Base-by-base conservation (phyloP, 805 yeast species). In the Candida pseudofarinosa region DNA sequence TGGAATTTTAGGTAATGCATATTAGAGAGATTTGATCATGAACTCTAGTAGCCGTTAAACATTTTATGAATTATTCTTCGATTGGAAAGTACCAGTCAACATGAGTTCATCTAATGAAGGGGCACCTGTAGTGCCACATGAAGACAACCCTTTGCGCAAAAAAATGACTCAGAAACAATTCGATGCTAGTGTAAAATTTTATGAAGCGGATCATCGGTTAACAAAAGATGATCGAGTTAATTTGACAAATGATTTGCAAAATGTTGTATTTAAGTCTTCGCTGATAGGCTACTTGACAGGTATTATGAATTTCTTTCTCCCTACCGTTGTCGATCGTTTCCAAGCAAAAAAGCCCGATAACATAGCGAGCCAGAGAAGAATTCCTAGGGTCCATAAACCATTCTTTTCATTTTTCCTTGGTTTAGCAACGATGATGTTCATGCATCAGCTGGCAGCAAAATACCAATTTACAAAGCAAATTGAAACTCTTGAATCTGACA, bases 131-230 rank as follows among this genome's bases (percentile, higher is more conserved):
- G 6, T 23, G 10, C 28, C 6, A 10, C 28, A 23, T 23, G 28
- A 23, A 14, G 43, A 50, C 28, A 63, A 63, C 37, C 70, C 70
- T 3, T 48, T 63, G 30, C 42, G 51, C 26, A 50, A 57, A 19
- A 55, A 51, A 40, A 55, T 68, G 23, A 52, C 60, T 6, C 65
- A 67, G 2, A 49, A 54, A n/a, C 68, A 67, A 45, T 60, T 68
- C 50, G 51, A 66, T 23, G 67, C 69, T n/a, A 56, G 63, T 42
- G 62, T 69, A 33, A 45, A 55, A 16, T 70, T 70, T 46, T 69
- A 67, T 47, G 69, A 69, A 46, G 73, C 73, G 3, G 75, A 70
- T 49, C 64, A 58, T 28, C 44, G 52, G 23, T 55, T 70, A 38
- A 54, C 53, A n/a, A 41, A 46, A 1, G 48, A 57, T 4, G 75